These are phyloP conservation scores for Akanthomyces muscarius DNA, from an alignment of 2,329 filamentous ascomycete species.

Conservation along the genomic window DNA sequence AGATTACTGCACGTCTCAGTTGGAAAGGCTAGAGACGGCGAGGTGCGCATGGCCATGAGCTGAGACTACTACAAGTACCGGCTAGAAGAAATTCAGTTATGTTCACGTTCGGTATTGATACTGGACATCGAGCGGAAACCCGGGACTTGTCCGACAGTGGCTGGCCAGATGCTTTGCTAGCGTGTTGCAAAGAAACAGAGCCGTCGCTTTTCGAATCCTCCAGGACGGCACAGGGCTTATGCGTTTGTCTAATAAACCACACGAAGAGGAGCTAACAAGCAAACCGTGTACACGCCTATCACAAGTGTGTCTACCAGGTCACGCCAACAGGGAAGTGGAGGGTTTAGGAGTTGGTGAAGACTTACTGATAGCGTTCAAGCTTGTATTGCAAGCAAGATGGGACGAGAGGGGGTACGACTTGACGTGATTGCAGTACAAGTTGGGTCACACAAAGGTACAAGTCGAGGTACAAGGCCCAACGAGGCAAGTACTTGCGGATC, in stretches of 20 bases:
- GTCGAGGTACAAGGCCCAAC: conserved; percentile 12
- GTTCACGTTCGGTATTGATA: conserved; percentile 8
- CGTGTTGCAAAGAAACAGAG: not conserved
- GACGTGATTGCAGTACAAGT: not conserved
- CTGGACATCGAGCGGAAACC: conserved; percentile 9
- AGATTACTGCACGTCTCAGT: conserved; percentile 3
- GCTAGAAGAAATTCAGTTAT: not conserved
- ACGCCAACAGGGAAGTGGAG: not conserved
- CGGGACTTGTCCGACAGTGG: not conserved
- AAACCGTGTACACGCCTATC: not conserved
- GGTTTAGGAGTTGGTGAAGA: not conserved
- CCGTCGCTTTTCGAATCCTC: not conserved
- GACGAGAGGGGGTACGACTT: not conserved
- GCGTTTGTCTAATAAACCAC: not conserved
- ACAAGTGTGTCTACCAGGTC: not conserved
- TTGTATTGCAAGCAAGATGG: not conserved
- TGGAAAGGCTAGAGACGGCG: not conserved
- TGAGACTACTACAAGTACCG: conserved; percentile 4
- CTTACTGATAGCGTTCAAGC: too few relatives aligned
- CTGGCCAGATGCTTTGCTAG: not conserved
- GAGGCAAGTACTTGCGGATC: conserved; percentile 12
- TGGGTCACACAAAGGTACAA: not conserved
- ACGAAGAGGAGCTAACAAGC: not conserved
- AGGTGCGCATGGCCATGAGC: conserved; percentile 1
- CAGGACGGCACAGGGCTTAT: not conserved